These are phyloP conservation scores for Penicillium ochrochloron DNA, from an alignment of 495 filamentous ascomycete genomes.

Conservation along the genomic window DNA sequence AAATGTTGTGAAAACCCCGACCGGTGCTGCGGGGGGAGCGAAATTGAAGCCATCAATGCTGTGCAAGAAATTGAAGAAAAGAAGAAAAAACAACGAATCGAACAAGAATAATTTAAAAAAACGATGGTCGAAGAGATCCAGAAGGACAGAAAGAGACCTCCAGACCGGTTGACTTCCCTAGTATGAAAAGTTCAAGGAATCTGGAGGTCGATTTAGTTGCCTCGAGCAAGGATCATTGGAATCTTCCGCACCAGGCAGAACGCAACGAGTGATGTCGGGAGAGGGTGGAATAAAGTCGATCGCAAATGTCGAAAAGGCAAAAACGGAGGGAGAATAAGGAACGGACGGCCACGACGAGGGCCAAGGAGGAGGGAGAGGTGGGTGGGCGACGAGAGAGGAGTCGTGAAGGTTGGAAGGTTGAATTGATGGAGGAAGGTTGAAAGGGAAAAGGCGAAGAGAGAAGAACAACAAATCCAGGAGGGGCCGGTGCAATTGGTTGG, in stretches of 20 bases:
- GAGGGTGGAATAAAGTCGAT: constrained; percentile 19
- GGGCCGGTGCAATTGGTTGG: constrained; percentile 17
- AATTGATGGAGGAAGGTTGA: constrained; percentile 15
- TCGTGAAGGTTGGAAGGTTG: constrained; percentile 47
- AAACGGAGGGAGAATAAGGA: constrained; percentile 38
- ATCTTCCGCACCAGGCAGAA: constrained; percentile 40
- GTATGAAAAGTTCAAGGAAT: constrained; percentile 43
- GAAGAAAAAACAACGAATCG: constrained; percentile 4
- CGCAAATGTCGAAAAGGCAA: constrained; percentile 13
- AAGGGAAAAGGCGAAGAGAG: constrained; percentile 35
- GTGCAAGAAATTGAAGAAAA: constrained; percentile 22
- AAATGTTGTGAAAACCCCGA: constrained; percentile 42
- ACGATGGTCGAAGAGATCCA: constrained; percentile 38
- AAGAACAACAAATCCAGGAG: constrained; percentile 31
- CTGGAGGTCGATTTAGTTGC: constrained; percentile 49
- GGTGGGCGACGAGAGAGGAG: constrained; percentile 19
- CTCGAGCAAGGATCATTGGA: constrained; percentile 42
- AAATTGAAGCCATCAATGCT: constrained; percentile 49
- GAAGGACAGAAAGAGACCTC: constrained; percentile 44
- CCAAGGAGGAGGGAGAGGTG: constrained; percentile 31
- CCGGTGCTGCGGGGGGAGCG: constrained; percentile 43
- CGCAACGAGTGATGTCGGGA: constrained; percentile 14
- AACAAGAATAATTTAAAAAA: constrained; percentile 19
- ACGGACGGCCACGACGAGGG: constrained; percentile 54
- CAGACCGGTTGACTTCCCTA: constrained; percentile 46